Percentiles rank a stretch among this genome's conserved stretches.
These are phyloP conservation scores for Metarhizium sp. DNA, from an alignment of 2,329 filamentous ascomycete species.

Conservation along the genomic window DNA sequence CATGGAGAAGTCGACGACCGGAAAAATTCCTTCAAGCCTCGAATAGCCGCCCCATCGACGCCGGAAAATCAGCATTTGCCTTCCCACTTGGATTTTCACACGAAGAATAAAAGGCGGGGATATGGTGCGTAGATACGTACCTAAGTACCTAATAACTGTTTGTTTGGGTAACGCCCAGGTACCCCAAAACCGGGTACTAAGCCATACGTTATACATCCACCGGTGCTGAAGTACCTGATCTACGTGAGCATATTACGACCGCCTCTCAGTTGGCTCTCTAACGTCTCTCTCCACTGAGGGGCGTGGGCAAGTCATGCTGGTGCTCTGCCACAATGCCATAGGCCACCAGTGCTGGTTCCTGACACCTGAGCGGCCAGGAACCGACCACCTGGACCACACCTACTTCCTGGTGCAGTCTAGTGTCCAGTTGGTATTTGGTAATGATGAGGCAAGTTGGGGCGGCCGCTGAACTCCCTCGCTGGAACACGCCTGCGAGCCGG, in stretches of 20 bases:
- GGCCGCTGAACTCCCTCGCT: background rate
- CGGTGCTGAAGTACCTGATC: no score
- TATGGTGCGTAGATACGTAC: background rate
- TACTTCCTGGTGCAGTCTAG: conserved; percentile 22
- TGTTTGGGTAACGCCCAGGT: no score
- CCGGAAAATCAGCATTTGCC: conserved; percentile 5
- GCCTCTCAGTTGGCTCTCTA: background rate
- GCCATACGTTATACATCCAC: background rate
- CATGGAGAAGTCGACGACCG: background rate
- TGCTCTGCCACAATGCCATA: conserved; percentile 3
- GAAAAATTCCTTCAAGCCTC: conserved; percentile 19
- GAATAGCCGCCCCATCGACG: conserved; percentile 20
- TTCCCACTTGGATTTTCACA: background rate
- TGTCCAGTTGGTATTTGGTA: conserved; percentile 20
- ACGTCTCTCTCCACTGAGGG: conserved; percentile 1
- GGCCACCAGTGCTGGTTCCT: conserved; percentile 14
- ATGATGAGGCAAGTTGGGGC: conserved; percentile 13
- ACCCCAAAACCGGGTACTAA: no score
- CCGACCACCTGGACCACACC: conserved; percentile 16
- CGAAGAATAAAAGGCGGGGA: no score
- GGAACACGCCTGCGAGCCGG: background rate
- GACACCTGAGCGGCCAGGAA: conserved; percentile 16
- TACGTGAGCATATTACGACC: no score
- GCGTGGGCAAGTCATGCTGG: conserved; percentile 2
- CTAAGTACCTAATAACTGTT: background rate